A percentile compares a stretch with the other conserved stretches of the same genome.
Conservation (phyloP, 2,329 filamentous ascomycete genomes). For the Rutstroemia sp. region DNA sequence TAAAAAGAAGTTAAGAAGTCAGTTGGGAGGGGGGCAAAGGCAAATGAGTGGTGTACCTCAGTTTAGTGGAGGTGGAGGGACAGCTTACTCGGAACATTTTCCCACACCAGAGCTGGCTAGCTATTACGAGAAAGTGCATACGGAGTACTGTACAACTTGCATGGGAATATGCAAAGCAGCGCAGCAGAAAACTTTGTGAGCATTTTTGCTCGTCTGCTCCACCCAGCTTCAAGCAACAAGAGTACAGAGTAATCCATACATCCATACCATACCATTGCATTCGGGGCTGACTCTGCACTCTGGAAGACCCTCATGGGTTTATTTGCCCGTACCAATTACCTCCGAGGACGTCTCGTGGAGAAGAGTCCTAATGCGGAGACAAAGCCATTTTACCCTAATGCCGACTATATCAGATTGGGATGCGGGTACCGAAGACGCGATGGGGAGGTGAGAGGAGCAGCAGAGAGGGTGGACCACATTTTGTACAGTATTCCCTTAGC, state of each 20-base stretch:
- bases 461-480: neutral
- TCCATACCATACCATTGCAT: neutral
- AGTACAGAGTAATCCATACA: neutral
- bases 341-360: neutral
- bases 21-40: neutral
- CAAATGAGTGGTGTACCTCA: neutral
- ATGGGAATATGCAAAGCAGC: too few species aligned
- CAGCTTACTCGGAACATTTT: neutral
- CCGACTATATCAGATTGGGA: neutral
- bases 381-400: neutral
- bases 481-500: too few species aligned
- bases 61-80: neutral
- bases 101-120: neutral
- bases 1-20: neutral
- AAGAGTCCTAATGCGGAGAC: neutral
- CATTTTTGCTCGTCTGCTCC: neutral
- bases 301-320: neutral
- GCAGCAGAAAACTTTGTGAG: neutral
- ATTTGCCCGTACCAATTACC: neutral
- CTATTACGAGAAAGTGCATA: neutral
- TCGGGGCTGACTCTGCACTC: neutral
- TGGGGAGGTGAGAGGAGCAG: neutral
- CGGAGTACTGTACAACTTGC: too few species aligned
- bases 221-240: too few species aligned
- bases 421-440: neutral